Percentiles rank a stretch among this genome's conserved stretches.
These are phyloP conservation scores for Kazachstania taianensis DNA, from an alignment of 805 yeast genomes.

Conservation along the genomic window DNA sequence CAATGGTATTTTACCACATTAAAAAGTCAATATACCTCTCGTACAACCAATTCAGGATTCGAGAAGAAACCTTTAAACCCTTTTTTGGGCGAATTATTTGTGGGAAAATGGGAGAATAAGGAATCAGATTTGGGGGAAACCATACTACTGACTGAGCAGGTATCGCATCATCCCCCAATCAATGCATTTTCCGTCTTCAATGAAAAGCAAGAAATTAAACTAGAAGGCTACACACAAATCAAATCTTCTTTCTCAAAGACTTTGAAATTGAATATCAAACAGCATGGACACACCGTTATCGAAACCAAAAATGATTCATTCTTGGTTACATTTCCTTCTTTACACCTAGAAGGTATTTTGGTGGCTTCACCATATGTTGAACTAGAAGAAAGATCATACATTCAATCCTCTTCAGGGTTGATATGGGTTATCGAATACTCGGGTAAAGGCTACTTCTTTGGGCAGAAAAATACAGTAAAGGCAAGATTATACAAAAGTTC, in stretches of 20 bases:
- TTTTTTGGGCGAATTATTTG: constrained; percentile 86
- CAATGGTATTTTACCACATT: constrained; percentile 87
- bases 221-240: constrained; percentile 86
- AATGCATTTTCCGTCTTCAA: constrained; percentile 81
- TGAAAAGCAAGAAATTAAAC: constrained; percentile 51
- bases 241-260: constrained; percentile 73
- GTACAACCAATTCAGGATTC: constrained; percentile 81
- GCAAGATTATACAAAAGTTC: constrained; percentile 60
- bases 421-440: constrained; percentile 63
- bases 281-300: constrained; percentile 81
- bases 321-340: constrained; percentile 76
- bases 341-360: constrained; percentile 88
- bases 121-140: constrained; percentile 62
- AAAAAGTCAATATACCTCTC: constrained; percentile 85
- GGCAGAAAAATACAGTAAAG: constrained; percentile 87
- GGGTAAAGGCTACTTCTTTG: constrained; percentile 94
- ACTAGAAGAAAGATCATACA: constrained; percentile 74
- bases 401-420: constrained; percentile 76
- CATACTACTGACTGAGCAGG: constrained; percentile 77
- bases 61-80: constrained; percentile 98
- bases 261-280: constrained; percentile 72
- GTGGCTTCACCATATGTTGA: constrained; percentile 92
- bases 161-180: constrained; percentile 94
- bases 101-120: constrained; percentile 71
- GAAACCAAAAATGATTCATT: constrained; percentile 57